Base-by-base conservation (phyloP, 2,329 filamentous ascomycete genomes). In the Scleromitrula shiraiana region DNA sequence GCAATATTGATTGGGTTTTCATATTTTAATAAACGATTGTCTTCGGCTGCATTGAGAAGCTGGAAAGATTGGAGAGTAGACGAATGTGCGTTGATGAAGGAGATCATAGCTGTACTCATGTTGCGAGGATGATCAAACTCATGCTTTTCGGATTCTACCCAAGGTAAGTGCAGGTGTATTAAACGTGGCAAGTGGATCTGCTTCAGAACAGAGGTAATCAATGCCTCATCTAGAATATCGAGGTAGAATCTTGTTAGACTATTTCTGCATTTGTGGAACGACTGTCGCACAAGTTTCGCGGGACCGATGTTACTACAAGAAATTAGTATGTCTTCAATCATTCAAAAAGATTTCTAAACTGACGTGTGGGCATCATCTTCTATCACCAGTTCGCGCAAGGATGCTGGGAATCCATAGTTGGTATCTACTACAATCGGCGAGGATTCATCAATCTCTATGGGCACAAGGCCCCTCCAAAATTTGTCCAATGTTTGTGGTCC, bases 81-180 rank as follows among this genome's bases (percentile, higher is more conserved):
- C 29, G 23, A 33, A 32, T 49, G 46, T n/a, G 22, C 33, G 27
- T 49, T 27, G 8, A 49, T n/a, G 10, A 44, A 42, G n/a, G 49
- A 48, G 20, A 57, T 55, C 12, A 57, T 37, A 3, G 41, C 46
- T 41, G 53, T 51, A 3, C 33, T 48, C 5, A 61, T 22, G 12
- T 45, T 22, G 10, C 57, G 52, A 17, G 35, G 37, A 35, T 59
- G 54, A 6, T 38, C 35, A 2, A 41, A 49, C 5, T 43, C 41
- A n/a, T 49, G 46, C 12, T n/a, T 43, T 20, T 49, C 46, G 9
- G 46, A 49, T 32, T 44, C 40, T 14, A 29, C 39, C 46, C 46
- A 49, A 24, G 41, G 46, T 29, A 49, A 12, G 23, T 49, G 46
- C 12, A 49, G 46, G 36, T 49, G 39, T 3, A 22, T 32, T 36